These are phyloP conservation scores for Esteya vermicola DNA, from an alignment of 2,329 filamentous ascomycete species.

Conservation along the genomic window DNA sequence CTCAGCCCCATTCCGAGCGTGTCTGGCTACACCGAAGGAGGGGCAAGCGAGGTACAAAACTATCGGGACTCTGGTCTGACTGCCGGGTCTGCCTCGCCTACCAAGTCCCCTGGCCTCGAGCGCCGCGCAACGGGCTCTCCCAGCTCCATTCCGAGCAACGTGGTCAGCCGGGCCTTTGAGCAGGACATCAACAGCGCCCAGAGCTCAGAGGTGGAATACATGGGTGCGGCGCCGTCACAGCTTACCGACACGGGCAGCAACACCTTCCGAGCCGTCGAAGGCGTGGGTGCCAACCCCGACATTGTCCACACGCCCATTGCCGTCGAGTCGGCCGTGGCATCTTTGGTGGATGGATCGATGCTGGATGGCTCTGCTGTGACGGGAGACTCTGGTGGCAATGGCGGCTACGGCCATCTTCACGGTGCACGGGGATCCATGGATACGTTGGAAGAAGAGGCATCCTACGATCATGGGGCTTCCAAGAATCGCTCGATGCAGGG, in stretches of 20 bases:
- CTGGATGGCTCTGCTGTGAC: constrained; percentile 56
- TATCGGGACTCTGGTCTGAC: constrained; percentile 44
- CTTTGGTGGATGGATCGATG: constrained; percentile 63
- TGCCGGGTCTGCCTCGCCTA: constrained; percentile 39
- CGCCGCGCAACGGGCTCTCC: constrained; percentile 26
- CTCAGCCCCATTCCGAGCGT: constrained; percentile 88
- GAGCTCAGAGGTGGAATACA: constrained; percentile 42
- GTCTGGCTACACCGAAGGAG: constrained; percentile 66
- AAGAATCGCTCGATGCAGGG: constrained; percentile 26
- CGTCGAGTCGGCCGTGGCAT: constrained; percentile 83
- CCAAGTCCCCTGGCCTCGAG: constrained; percentile 37
- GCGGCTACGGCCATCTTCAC: constrained; percentile 28
- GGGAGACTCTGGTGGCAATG: constrained; percentile 34
- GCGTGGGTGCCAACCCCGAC: constrained; percentile 58
- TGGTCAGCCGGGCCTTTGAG: constrained; percentile 36
- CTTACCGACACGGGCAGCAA: constrained; percentile 32
- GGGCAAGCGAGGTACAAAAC: constrained; percentile 36
- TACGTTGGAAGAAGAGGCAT: constrained; percentile 19
- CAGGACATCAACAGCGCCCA: constrained; percentile 42
- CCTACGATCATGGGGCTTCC: constrained; percentile 16
- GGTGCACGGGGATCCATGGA: constrained; percentile 21
- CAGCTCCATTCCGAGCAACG: constrained; percentile 39
- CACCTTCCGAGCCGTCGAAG: constrained; percentile 54
- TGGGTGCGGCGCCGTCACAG: constrained; percentile 21
- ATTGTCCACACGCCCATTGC: constrained; percentile 58